phyloP scores from a whole-genome alignment of 495 filamentous ascomycete species.

The Acidiella bohemica region DNA sequence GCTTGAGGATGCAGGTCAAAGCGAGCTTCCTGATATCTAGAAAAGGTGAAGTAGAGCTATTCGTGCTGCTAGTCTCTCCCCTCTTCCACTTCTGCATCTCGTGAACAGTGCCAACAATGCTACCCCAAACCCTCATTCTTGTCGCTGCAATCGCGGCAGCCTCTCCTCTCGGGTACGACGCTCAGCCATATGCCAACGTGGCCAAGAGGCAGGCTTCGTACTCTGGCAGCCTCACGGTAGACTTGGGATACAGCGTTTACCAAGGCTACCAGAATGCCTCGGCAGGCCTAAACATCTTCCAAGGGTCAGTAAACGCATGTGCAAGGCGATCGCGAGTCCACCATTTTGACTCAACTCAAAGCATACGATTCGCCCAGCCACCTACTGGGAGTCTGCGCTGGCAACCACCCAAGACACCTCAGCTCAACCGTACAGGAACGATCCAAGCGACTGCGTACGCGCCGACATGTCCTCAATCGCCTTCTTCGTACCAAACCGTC shows the following conservation, averaged over 20 bases:
- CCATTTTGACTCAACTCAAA: not conserved
- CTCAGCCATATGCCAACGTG: conserved; percentile 3
- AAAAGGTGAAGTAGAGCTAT: too few species aligned
- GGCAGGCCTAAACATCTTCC: conserved; percentile 6
- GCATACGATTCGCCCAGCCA: conserved; percentile 15
- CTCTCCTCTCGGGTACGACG: not conserved
- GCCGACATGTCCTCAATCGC: conserved; percentile 17
- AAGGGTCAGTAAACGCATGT: conserved; percentile 9
- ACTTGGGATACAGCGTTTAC: conserved; percentile 17
- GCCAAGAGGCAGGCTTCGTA: conserved; percentile 5
- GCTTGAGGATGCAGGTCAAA: too few species aligned
- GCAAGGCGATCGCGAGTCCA: not conserved
- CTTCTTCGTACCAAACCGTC: not conserved
- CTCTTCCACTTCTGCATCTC: too few species aligned
- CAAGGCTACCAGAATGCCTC: conserved; percentile 7
- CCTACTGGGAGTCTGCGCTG: conserved; percentile 18
- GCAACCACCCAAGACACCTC: conserved; percentile 22
- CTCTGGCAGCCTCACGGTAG: conserved; percentile 6
- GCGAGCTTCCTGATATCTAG: too few species aligned
- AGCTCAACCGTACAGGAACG: conserved; percentile 9
- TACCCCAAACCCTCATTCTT: not conserved
- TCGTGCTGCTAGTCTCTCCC: too few species aligned
- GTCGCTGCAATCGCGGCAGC: conserved; percentile 5
- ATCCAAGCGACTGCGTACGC: conserved; percentile 12
- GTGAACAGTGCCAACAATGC: too few species aligned